Evolutionary conservation across 805 yeast genomes (phyloP), one percentile per base, ranked within the genome.

Genomic region (Tetrapisispora fleetii): DNA sequence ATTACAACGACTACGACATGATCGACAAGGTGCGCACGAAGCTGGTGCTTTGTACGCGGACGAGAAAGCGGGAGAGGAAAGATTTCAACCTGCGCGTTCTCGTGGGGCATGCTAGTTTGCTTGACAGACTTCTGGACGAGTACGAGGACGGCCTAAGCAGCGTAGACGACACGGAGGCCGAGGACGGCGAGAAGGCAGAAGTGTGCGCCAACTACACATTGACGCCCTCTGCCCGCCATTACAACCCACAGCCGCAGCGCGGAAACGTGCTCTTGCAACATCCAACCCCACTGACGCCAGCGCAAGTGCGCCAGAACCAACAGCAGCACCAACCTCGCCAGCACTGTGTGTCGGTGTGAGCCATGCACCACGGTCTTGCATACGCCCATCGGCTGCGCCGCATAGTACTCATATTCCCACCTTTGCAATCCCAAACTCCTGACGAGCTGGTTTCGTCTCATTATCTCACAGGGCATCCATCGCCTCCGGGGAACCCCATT

Each of bases 21-120:
- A 37, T 45, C 13, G 36, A 32, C 16, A 32, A 22, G 33, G 48
- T 45, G 11, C 43, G 41, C 33, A 22, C 27, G 7, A 45, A 45
- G 19, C 17, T 45, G 11, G 7, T 45, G 13, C 4, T 10, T 17
- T 45, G 43, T 24, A 45, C 48, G 3, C 30, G 27, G 14, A 39
- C 16, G 18, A 38, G 43, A 32, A 45, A 39, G n/a, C 36, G 39
- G 24, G 32, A 39, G 13, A 39, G 41, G 13, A 59, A 56, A 44
- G 64, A 62, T 33, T 53, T 52, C 40, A 55, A 65, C 28, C 48
- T 64, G 22, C 49, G 69, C 18, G 55, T 57, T 5, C 47, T 65
- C 17, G 65, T 65, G 0, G 68, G 64, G 4, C 69, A 65, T 47
- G 67, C 69, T 0, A 62, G 62, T 49, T 43, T 65, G 32, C 48